Evolutionary conservation across 768 basidiomycete genomes (phyloP).

Genomic region (Boletus barrowsii): DNA sequence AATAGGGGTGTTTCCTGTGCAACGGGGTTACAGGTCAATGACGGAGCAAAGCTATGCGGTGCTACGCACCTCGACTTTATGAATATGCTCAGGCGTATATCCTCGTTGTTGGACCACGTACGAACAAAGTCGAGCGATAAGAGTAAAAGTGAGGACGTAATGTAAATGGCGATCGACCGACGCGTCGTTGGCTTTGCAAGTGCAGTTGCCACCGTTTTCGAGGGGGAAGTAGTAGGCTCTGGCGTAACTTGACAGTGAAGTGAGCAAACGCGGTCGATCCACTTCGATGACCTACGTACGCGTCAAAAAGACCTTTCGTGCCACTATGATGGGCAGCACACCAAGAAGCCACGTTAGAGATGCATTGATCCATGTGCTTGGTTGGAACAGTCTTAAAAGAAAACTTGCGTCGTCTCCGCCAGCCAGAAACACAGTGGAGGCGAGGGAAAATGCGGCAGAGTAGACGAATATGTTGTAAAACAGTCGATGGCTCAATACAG

Average conservation of each 20-base stretch:
- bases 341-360: conserved; percentile 46
- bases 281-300: conserved; percentile 40
- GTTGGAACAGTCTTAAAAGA: conserved; percentile 40
- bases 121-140: conserved; percentile 43
- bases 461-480: conserved; percentile 50
- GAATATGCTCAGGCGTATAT: conserved; percentile 51
- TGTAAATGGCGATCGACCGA: conserved; percentile 45
- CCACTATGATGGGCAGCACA: conserved; percentile 54
- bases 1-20: conserved; percentile 69
- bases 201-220: conserved; percentile 43
- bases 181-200: conserved; percentile 46
- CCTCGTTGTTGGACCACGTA: conserved; percentile 27
- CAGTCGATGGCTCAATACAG: conserved; percentile 59
- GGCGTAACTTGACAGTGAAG: conserved; percentile 38
- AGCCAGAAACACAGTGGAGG: conserved; percentile 34
- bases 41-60: neutral
- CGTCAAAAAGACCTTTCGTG: conserved; percentile 58
- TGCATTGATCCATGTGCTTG: conserved; percentile 42
- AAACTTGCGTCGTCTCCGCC: conserved; percentile 15
- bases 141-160: conserved; percentile 43
- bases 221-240: conserved; percentile 50
- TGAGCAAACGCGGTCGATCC: neutral
- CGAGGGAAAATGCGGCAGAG: conserved; percentile 48
- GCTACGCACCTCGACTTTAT: conserved; percentile 60
- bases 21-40: neutral